phyloP scores from a whole-genome alignment of 495 filamentous ascomycete species.

The Zalerion maritima region DNA sequence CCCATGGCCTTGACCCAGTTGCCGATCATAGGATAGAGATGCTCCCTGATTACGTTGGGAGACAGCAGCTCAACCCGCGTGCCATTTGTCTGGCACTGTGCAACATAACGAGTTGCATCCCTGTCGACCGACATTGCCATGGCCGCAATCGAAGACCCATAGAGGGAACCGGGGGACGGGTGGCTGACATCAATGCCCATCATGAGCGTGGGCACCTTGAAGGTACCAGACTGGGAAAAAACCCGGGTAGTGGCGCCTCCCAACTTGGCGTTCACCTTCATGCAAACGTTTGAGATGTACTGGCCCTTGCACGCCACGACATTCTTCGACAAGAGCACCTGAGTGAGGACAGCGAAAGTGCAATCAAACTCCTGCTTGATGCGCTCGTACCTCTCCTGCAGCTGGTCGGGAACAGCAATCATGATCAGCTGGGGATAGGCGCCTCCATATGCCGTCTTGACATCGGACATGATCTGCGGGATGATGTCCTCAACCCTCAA shows the following conservation, averaged over 20 bases:
- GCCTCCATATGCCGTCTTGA: conserved; percentile 7
- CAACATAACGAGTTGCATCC: conserved; percentile 54
- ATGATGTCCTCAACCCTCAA: conserved; percentile 3
- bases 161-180: conserved; percentile 42
- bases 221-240: no score
- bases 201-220: conserved; percentile 47
- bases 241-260: conserved; percentile 52
- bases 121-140: conserved; percentile 70
- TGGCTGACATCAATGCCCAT: conserved; percentile 89
- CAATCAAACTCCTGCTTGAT: conserved; percentile 77
- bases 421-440: conserved; percentile 49
- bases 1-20: conserved; percentile 47
- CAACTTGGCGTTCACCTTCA: conserved; percentile 96
- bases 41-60: conserved; percentile 41
- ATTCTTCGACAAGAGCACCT: conserved; percentile 48
- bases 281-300: conserved; percentile 74
- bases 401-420: conserved; percentile 56
- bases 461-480: conserved; percentile 17
- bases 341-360: conserved; percentile 61
- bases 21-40: conserved; percentile 46
- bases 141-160: conserved; percentile 64
- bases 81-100: conserved; percentile 64
- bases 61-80: conserved; percentile 60
- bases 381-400: conserved; percentile 49
- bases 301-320: conserved; percentile 49